Conservation (phyloP, 2,329 filamentous ascomycete species). For the Penicillium aurantiogriseum region DNA sequence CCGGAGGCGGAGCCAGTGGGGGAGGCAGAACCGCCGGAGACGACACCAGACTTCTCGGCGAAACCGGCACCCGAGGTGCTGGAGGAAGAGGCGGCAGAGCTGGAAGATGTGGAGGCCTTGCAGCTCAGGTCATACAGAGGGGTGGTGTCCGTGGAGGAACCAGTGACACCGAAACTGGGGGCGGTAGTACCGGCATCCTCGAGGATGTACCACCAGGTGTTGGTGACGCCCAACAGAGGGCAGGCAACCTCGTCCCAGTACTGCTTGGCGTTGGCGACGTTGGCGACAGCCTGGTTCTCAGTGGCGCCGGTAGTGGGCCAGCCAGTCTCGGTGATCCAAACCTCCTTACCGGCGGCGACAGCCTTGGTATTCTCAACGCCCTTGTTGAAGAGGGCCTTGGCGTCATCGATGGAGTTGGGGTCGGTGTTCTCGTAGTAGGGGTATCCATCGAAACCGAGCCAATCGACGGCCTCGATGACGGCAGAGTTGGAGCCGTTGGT, state of each 20-base stretch:
- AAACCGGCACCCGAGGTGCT: constrained; percentile 15
- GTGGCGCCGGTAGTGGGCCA: constrained; percentile 73
- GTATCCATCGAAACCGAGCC: constrained; percentile 80
- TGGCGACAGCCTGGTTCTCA: constrained; percentile 63
- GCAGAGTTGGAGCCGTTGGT: constrained; percentile 69
- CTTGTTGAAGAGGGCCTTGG: constrained; percentile 65
- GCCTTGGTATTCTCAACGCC: constrained; percentile 61
- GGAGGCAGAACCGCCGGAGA: constrained; percentile 18
- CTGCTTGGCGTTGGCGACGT: constrained; percentile 65
- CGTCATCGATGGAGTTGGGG: constrained; percentile 64
- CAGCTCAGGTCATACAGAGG: constrained; percentile 42
- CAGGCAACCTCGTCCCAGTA: constrained; percentile 82
- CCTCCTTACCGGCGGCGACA: constrained; percentile 63
- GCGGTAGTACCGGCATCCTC: constrained; percentile 38
- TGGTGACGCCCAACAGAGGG: constrained; percentile 46
- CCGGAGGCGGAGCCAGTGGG: constrained; percentile 10
- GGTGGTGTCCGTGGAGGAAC: constrained; percentile 34
- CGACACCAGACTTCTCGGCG: constrained; percentile 17
- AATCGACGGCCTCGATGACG: constrained; percentile 70
- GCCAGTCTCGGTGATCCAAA: constrained; percentile 88
- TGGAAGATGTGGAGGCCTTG: constrained; percentile 21
- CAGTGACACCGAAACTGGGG: constrained; percentile 43
- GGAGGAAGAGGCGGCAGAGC: constrained; percentile 21
- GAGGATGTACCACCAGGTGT: constrained; percentile 47
- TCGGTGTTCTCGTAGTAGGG: constrained; percentile 75